phyloP scores from a whole-genome alignment of 2,329 filamentous ascomycete genomes.

The Plectosphaerella sp. region DNA sequence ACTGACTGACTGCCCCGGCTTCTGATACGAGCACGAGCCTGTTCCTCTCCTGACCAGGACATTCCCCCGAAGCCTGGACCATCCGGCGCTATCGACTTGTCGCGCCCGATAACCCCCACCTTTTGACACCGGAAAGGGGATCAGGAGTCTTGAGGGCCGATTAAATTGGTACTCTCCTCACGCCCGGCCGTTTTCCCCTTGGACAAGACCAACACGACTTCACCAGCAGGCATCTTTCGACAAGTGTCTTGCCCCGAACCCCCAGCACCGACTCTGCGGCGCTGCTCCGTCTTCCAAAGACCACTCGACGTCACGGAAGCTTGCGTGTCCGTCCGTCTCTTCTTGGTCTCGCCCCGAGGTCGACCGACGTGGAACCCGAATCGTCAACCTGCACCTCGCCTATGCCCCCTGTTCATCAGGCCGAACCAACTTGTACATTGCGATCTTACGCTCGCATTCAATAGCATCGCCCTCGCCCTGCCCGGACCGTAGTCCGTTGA shows the following conservation, averaged over 20 bases:
- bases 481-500: background rate
- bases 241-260: background rate
- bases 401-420: background rate
- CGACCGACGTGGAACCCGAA: background rate
- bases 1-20: background rate
- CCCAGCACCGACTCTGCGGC: too few species aligned
- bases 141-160: background rate
- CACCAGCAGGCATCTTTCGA: background rate
- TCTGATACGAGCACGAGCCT: background rate
- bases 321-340: too few species aligned
- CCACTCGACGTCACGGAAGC: too few species aligned
- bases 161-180: background rate
- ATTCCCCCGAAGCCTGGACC: background rate
- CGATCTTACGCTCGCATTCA: too few species aligned
- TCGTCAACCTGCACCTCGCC: background rate
- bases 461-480: too few species aligned
- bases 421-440: too few species aligned
- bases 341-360: background rate
- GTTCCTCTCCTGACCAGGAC: too few species aligned
- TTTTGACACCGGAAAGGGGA: constrained; percentile 1
- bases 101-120: constrained; percentile 4
- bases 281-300: too few species aligned
- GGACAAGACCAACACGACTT: background rate
- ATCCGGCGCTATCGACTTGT: constrained; percentile 4
- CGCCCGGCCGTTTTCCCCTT: background rate